Evolutionary conservation across 2,329 filamentous ascomycete species (phyloP), one percentile per base, ranked within the genome.

Genomic region (Aureobasidium sp.): DNA sequence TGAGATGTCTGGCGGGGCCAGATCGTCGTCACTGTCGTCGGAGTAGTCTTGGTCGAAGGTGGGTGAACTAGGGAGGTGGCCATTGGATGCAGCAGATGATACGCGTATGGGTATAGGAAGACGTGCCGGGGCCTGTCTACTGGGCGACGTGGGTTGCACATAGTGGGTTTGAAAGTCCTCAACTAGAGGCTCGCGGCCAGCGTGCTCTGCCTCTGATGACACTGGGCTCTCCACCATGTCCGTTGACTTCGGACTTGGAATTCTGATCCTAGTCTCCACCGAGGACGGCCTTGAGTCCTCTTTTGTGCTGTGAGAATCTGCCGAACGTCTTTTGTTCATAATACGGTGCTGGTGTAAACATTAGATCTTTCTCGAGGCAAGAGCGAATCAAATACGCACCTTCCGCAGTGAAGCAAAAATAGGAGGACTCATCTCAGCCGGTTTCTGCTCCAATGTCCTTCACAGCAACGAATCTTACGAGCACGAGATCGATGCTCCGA

Each of bases 161-260:
- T 68, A 67, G 27, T 63, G 64, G 47, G 66, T 64, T 13, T 68
- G 65, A 44, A 69, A 69, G 64, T 71, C 68, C 36, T 71, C 65
- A 9, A 65, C 64, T 44, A 68, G 51, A 5, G 67, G 67, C 41
- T 68, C 67, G 20, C 26, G 34, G 6, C 39, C 53, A 26, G 36
- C 56, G 5, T 32, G 48, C n/a, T 50, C 47, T 10, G 47, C 23
- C 23, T 23, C 17, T 17, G 37, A 29, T 10, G 51, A 55, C 13
- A 23, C n/a, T 12, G 27, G 20, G 42, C 20, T 57, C 61, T 62
- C 27, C 12, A 53, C 37, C 39, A 48, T 53, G 59, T 46, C 50
- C 39, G 48, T 29, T n/a, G 29, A 32, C n/a, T 29, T 62, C 27
- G 50, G 50, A 55, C 20, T 55, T 23, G 37, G 26, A 9, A 55